phyloP scores from a whole-genome alignment of 129 eudicot species.

The Chrysanthemum lavandulifolium region DNA sequence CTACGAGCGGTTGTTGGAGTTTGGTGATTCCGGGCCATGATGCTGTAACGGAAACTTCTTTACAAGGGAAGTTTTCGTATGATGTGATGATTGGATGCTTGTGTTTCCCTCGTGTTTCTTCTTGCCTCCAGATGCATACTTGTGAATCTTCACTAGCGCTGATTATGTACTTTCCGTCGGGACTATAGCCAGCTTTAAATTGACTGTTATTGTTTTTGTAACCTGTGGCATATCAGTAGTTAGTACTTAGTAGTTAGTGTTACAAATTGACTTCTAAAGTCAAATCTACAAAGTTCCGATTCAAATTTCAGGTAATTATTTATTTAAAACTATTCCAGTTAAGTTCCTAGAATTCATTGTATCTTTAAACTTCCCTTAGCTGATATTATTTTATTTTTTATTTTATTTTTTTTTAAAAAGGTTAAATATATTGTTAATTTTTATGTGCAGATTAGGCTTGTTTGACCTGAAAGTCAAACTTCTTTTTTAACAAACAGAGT shows the following conservation, averaged over 20 bases:
- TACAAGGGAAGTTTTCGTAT: slow-evolving; percentile 70
- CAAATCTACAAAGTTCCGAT: neutral
- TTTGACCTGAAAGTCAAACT: slow-evolving; percentile 29
- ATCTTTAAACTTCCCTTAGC: neutral
- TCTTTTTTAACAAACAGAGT: too few species aligned
- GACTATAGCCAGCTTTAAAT: slow-evolving; percentile 62
- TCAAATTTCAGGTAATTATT: neutral
- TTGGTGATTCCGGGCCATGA: slow-evolving; percentile 68
- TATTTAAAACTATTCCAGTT: neutral
- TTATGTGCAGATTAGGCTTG: neutral
- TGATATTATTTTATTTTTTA: neutral
- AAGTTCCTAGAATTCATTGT: neutral
- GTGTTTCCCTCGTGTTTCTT: slow-evolving; percentile 46
- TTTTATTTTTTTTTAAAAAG: too few species aligned
- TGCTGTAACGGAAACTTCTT: slow-evolving; percentile 72
- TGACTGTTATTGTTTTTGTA: slow-evolving; percentile 78
- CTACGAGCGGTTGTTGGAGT: slow-evolving; percentile 55
- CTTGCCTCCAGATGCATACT: slow-evolving; percentile 81
- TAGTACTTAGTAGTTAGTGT: neutral
- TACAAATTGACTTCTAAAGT: slow-evolving; percentile 8
- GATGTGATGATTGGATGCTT: slow-evolving; percentile 33
- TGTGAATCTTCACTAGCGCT: slow-evolving; percentile 91
- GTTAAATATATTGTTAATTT: neutral
- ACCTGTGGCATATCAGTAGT: slow-evolving; percentile 43
- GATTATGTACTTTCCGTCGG: slow-evolving; percentile 62